Evolutionary conservation across 2,329 filamentous ascomycete genomes (phyloP).

Genomic region (Trichoderma breve): DNA sequence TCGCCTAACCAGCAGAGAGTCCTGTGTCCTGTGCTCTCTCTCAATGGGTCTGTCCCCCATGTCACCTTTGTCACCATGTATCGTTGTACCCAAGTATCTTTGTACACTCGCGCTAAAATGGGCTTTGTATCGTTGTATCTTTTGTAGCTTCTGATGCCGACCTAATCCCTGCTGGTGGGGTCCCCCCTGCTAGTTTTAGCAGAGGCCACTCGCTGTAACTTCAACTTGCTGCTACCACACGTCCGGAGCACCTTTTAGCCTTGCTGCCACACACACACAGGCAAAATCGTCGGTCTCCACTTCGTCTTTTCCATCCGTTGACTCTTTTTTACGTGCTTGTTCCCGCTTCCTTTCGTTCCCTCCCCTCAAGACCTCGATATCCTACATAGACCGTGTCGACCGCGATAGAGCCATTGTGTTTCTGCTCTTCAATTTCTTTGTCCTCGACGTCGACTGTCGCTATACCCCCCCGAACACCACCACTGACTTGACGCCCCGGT

Average conservation of each 20-base stretch:
- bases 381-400: not conserved
- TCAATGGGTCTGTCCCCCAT: not conserved
- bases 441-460: not conserved
- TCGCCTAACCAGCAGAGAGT: not conserved
- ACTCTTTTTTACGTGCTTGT: conserved; percentile 12
- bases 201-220: not conserved
- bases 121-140: not conserved
- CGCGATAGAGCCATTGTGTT: not conserved
- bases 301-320: not conserved
- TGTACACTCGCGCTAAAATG: not conserved
- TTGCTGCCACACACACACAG: not conserved
- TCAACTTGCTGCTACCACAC: conserved; percentile 1
- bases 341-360: not conserved
- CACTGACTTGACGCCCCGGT: not conserved
- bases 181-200: not conserved
- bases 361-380: not conserved
- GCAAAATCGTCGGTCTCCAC: conserved; percentile 5
- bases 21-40: not conserved
- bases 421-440: not conserved
- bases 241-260: conserved; percentile 6
- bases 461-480: not conserved
- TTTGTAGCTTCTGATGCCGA: not conserved
- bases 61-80: not conserved
- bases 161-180: not conserved
- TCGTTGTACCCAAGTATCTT: not conserved